Base-by-base conservation (phyloP, 495 filamentous ascomycete genomes). In the Penicillium pancosmium region DNA sequence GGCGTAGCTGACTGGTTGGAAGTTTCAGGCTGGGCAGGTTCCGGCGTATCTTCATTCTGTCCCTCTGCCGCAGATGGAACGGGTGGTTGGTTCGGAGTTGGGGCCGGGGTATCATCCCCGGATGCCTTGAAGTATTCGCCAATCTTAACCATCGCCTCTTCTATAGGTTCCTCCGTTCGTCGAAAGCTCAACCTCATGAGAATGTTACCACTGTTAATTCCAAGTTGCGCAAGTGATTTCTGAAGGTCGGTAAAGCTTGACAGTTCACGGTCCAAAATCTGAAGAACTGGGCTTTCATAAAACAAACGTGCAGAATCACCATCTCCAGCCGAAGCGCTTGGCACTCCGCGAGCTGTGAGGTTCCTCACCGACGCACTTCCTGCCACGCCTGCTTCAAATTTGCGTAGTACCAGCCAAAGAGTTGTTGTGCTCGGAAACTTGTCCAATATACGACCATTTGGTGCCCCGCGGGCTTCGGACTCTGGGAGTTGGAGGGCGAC, bases 71-170 rank as follows among this genome's bases (percentile, higher is more conserved):
- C 54, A 46, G 51, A n/a, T 35, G 44, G 18, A n/a, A 54, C n/a
- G 7, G 61, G 41, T 7, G 46, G 50, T 54, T 56, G 54, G 19
- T 55, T 33, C 41, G 62, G 56, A 16, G 58, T 34, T 41, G 64
- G 43, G 19, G 64, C 25, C 38, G 65, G 56, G 4, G 55, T 54
- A 34, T 71, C 70, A 47, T 79, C 77, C 21, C 76, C 78, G 9
- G 66, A 55, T 27, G 74, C 61, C 68, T 75, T 81, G 68, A 95
- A 91, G 67, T 88, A 91, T 56, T 82, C 76, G 18, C 78, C 80
- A 60, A 98, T 96, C 69, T 93, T 84, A 44, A 71, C 73, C 87
- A 97, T 88, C 16, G 94, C 93, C 61, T 91, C 88, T 63, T 91
- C 91, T 21, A 97, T 77, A 8, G 92, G 92, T 57, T 85, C 84